Conservation (phyloP, 148 eudicot genomes). For the Amaranthus palmeri region DNA sequence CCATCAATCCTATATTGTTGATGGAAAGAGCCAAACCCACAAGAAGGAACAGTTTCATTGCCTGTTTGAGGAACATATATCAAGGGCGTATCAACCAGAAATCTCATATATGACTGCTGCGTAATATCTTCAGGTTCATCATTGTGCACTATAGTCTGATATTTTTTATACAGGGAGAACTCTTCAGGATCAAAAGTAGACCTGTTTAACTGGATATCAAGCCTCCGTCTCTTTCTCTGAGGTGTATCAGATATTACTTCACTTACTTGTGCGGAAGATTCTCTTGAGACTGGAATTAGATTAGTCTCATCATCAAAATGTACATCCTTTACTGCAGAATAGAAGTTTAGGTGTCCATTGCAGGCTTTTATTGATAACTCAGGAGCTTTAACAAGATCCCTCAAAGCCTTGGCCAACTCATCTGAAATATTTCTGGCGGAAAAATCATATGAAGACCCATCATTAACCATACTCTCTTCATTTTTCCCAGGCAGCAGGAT, state of each 20-base stretch:
- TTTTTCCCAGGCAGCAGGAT: slow-evolving; percentile 16
- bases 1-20: slow-evolving; percentile 91
- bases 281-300: slow-evolving; percentile 20
- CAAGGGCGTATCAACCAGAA: slow-evolving; percentile 84
- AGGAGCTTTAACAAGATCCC: slow-evolving; percentile 34
- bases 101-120: slow-evolving; percentile 70
- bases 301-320: slow-evolving; percentile 25
- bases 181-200: slow-evolving; percentile 89
- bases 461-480: slow-evolving; percentile 18
- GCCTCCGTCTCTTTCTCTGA: slow-evolving; percentile 35
- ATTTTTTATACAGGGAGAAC: slow-evolving; percentile 69
- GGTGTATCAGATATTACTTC: slow-evolving; percentile 26
- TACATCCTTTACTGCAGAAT: slow-evolving; percentile 37
- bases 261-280: slow-evolving; percentile 27
- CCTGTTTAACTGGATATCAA: slow-evolving; percentile 63
- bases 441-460: slow-evolving; percentile 28
- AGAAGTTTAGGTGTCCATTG: slow-evolving; percentile 92
- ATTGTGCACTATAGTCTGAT: slow-evolving; percentile 79
- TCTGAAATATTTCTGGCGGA: slow-evolving; percentile 65
- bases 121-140: slow-evolving; percentile 60
- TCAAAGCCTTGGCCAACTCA: slow-evolving; percentile 39
- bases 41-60: slow-evolving; percentile 66
- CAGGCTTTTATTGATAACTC: slow-evolving; percentile 67
- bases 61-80: slow-evolving; percentile 53
- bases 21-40: slow-evolving; percentile 97